phyloP scores from a whole-genome alignment of 768 basidiomycete genomes.

The Mycena sanguinolenta region DNA sequence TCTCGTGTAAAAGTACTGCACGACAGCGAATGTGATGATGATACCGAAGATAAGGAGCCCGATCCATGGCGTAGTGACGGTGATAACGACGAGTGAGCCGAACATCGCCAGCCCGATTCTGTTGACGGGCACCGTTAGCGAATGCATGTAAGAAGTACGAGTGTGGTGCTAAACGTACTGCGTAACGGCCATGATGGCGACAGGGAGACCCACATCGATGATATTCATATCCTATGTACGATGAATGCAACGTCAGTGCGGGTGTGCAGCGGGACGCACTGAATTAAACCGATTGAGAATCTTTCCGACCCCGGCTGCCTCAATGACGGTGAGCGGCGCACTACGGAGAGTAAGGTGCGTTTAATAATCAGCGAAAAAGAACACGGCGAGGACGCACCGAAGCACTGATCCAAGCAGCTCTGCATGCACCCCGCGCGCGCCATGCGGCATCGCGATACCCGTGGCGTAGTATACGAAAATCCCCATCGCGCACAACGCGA shows the following conservation, averaged over 20 bases:
- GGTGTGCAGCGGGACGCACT: background rate
- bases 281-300: conserved; percentile 24
- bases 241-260: no score
- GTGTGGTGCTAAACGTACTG: background rate
- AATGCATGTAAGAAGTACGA: background rate
- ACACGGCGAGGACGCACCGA: background rate
- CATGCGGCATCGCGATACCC: conserved; percentile 19
- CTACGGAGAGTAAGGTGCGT: background rate
- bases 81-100: conserved; percentile 17
- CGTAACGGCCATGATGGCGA: conserved; percentile 13
- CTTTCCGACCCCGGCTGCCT: conserved; percentile 18
- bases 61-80: conserved; percentile 23
- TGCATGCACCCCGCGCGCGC: conserved; percentile 12
- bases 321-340: conserved; percentile 14
- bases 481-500: conserved; percentile 1
- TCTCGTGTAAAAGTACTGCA: conserved; percentile 23
- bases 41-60: conserved; percentile 16
- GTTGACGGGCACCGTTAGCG: background rate
- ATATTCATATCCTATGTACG: conserved; percentile 13
- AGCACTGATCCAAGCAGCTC: conserved; percentile 14
- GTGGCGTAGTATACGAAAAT: conserved; percentile 22
- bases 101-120: conserved; percentile 20
- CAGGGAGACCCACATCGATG: conserved; percentile 13
- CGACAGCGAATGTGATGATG: conserved; percentile 1
- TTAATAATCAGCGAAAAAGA: no score